Evolutionary conservation across 2,329 filamentous ascomycete genomes (phyloP), one percentile per base, ranked within the genome.

Genomic region (Colletotrichum ledebouriae): DNA sequence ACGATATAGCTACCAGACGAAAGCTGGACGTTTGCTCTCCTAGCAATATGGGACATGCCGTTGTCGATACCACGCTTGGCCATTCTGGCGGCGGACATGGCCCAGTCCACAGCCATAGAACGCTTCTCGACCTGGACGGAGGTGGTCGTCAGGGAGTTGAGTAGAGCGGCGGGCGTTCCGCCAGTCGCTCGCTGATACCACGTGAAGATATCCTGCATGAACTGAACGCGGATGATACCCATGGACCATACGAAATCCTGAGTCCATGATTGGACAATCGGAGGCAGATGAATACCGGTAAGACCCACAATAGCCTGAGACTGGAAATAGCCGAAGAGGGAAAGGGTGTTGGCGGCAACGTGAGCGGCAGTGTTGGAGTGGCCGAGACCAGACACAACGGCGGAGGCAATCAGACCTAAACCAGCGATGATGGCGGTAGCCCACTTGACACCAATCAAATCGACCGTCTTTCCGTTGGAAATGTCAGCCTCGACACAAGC

Each of bases 211-310:
- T 85, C 85, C 82, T 98, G 94, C 82, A 98, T 87, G 78, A 97
- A 98, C n/a, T 84, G 85, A 47, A 98, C 86, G 59, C 88, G 88
- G 75, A 98, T 97, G 74, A 98, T 94, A 74, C 95, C 95, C 93
- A 98, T 96, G 76, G 92, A 97, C 95, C 95, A 98, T 77, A 97
- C 92, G 82, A 98, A 98, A 81, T 98, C 95, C 81, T 98, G 94
- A 2, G 94, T 97, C 95, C 95, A 98, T 0, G 94, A 87, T 75
- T 92, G 87, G 61, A 97, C 95, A 70, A 97, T 92, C 0, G 95
- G 95, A 10, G 95, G 95, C 61, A 97, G 87, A 52, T 86, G 85
- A 13, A 98, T 91, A 20, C 91, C 88, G 61, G 91, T 93, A 80
- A 98, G 90, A 71, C 94, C 94, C 74, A 97, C 85, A 79, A 98